These are phyloP conservation scores for Helotiales sp. DNA, from an alignment of 2,329 filamentous ascomycete genomes.

Conservation along the genomic window DNA sequence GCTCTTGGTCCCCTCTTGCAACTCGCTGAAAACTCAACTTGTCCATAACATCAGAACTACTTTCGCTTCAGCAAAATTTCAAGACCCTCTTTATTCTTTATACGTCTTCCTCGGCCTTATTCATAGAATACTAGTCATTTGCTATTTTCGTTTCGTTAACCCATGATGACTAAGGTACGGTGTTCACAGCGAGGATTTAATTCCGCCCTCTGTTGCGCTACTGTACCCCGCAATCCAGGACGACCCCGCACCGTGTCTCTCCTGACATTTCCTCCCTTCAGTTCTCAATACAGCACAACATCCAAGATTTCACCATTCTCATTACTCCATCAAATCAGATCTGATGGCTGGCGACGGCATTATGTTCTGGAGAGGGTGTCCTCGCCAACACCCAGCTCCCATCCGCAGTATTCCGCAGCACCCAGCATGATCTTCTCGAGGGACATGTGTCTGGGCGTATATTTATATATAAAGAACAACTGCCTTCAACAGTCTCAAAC, in stretches of 20 bases:
- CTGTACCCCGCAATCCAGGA: conserved; percentile 2
- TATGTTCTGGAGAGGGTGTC: neutral
- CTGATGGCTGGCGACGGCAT: neutral
- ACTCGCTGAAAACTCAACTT: neutral
- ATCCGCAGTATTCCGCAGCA: neutral
- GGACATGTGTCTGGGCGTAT: too few species aligned
- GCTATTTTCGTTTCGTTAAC: too few species aligned
- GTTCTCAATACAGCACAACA: neutral
- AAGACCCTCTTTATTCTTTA: neutral
- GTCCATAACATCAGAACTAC: too few species aligned
- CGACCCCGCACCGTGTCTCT: neutral
- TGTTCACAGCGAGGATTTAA: neutral
- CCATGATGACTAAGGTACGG: too few species aligned
- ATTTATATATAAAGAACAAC: too few species aligned
- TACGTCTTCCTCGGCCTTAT: too few species aligned
- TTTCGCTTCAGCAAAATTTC: neutral
- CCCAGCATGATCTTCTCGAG: neutral
- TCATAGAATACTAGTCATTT: too few species aligned
- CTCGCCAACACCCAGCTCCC: neutral
- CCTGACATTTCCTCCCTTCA: neutral
- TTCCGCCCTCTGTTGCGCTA: neutral
- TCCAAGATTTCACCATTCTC: too few species aligned
- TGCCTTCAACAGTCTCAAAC: too few species aligned
- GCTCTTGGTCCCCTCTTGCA: too few species aligned
- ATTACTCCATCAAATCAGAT: too few species aligned